Percentiles rank a stretch among this genome's conserved stretches.
These are phyloP conservation scores for Ceratobasidium sp. DNA, from an alignment of 1,284 basidiomycete genomes.

Conservation along the genomic window DNA sequence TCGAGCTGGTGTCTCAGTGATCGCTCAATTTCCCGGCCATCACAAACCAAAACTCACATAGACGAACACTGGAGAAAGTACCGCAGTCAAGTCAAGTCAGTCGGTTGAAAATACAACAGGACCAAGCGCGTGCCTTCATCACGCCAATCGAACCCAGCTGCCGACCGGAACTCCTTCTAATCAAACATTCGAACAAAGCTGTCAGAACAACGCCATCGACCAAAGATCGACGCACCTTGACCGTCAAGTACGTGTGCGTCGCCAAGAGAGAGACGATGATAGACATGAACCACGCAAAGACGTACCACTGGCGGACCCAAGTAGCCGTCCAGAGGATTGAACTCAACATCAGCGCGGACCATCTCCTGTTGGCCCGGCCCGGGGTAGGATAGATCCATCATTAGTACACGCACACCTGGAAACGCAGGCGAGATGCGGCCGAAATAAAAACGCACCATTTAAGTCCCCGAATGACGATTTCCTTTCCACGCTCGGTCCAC, in stretches of 20 bases:
- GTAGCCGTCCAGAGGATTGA: constrained; percentile 49
- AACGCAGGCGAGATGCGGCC: not conserved
- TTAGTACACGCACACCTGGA: not conserved
- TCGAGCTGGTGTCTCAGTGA: constrained; percentile 13
- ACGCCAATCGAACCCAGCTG: constrained; percentile 46
- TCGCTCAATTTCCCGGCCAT: not conserved
- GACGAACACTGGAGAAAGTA: constrained; percentile 46
- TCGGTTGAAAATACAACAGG: not conserved
- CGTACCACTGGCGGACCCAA: constrained; percentile 48
- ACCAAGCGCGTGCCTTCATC: constrained; percentile 45
- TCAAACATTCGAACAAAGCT: not conserved
- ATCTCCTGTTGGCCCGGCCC: constrained; percentile 39
- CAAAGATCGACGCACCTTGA: constrained; percentile 42
- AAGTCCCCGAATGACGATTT: constrained; percentile 47
- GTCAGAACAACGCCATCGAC: not conserved
- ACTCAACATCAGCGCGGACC: constrained; percentile 47
- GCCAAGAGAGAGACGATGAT: constrained; percentile 46
- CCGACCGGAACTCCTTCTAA: constrained; percentile 44
- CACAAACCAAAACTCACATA: constrained; percentile 44
- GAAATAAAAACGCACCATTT: constrained; percentile 27
- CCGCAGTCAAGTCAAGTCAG: constrained; percentile 18
- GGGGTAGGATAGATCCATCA: not conserved
- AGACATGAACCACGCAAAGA: constrained; percentile 47
- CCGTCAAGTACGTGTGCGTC: constrained; percentile 42
- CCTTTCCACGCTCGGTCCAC: constrained; percentile 49